These are phyloP conservation scores for Botrytis cinerea DNA, from an alignment of 2,329 filamentous ascomycete species.

Conservation along the genomic window DNA sequence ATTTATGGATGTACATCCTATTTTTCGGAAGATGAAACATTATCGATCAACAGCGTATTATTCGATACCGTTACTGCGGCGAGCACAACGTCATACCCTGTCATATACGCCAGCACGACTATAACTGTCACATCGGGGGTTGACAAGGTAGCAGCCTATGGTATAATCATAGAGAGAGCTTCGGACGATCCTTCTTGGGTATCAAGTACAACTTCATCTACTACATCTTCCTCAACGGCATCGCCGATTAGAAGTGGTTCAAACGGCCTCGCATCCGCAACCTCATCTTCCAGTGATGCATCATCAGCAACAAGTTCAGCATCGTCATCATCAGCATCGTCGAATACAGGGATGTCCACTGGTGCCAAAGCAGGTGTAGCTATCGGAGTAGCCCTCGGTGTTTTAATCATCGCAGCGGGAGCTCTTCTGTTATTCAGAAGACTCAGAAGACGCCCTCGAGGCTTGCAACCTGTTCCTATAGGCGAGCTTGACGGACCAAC, in stretches of 20 bases:
- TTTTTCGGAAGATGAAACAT: neutral
- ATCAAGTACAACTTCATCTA: neutral
- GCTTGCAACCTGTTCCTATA: neutral
- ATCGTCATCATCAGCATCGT: neutral
- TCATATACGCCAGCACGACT: constrained; percentile 1
- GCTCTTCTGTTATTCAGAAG: neutral
- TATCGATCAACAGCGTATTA: constrained; percentile 7
- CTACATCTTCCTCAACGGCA: neutral
- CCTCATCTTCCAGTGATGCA: neutral
- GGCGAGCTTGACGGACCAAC: neutral
- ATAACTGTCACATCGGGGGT: constrained; percentile 3
- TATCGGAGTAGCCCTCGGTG: neutral
- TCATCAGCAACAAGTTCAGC: neutral
- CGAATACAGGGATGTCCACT: neutral
- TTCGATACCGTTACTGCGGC: constrained; percentile 9
- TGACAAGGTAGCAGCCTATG: constrained; percentile 9
- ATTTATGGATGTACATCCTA: constrained; percentile 19
- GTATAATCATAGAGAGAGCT: constrained; percentile 19
- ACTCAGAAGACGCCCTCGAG: neutral
- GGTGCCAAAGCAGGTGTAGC: neutral
- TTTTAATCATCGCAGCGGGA: neutral
- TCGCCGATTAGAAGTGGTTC: neutral
- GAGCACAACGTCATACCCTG: neutral
- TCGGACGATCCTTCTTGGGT: constrained; percentile 9
- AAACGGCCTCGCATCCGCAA: neutral